These are phyloP conservation scores for Bruguiera hainesii DNA, from an alignment of 441 rosid genomes.

Conservation along the genomic window DNA sequence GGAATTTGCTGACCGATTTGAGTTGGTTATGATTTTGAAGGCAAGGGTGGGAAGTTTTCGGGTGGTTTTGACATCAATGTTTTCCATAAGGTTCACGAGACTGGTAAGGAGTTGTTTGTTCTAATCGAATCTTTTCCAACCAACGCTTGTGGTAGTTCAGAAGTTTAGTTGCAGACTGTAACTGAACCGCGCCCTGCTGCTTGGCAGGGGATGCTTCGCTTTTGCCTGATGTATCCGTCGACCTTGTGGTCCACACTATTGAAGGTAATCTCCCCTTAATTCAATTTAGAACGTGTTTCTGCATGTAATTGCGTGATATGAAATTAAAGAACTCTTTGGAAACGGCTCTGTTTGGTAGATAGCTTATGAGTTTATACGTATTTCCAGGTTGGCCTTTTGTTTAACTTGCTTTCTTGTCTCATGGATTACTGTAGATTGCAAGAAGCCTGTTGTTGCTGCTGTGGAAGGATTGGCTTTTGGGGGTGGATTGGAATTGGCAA, in stretches of 20 bases:
- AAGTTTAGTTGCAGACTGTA: background rate
- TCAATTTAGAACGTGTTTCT: no score
- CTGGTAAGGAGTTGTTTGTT: constrained; percentile 40
- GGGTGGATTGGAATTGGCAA: constrained; percentile 90
- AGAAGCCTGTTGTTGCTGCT: constrained; percentile 96
- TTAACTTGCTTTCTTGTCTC: constrained; percentile 14
- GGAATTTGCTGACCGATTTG: background rate
- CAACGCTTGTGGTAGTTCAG: background rate
- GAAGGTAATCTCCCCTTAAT: constrained; percentile 52
- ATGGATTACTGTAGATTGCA: constrained; percentile 47
- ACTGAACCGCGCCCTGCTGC: background rate
- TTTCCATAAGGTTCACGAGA: constrained; percentile 62
- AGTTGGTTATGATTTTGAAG: constrained; percentile 34
- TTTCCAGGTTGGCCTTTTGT: background rate
- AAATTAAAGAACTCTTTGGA: background rate
- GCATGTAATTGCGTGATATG: background rate
- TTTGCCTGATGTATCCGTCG: constrained; percentile 81
- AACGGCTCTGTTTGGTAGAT: background rate
- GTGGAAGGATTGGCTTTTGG: constrained; percentile 97
- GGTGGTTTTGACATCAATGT: constrained; percentile 95
- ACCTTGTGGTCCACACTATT: constrained; percentile 62
- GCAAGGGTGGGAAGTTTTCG: constrained; percentile 77
- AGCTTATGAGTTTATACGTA: background rate
- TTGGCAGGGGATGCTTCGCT: constrained; percentile 66
- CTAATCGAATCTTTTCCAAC: background rate